Evolutionary conservation across 75 land plant genomes (phyloP), one percentile per base, ranked within the genome.

Genomic region (Gnetum montanum): DNA sequence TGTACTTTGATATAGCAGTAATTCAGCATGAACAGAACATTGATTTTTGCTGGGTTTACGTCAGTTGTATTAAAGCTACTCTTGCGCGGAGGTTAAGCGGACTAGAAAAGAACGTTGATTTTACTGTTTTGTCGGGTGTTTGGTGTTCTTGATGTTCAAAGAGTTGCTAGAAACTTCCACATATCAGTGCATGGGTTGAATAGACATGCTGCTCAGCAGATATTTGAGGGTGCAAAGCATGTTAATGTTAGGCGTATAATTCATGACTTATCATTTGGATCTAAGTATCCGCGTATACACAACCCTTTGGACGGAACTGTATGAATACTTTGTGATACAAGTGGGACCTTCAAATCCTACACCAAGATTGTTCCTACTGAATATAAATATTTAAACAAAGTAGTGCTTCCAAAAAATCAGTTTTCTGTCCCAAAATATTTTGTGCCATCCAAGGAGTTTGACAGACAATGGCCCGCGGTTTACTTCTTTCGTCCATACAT

Each of bases 161-260:
- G 99, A 43, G 99, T 95, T 43, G 96, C 99, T 63, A 92, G 99
- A 58, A 95, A 95, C 52, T 95, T 95, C 54, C 91, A 95, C 62
- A 72, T 95, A 24, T 95, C 96, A 28, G 86, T 95, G 57, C 99
- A 95, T 74, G 99, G 99, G 2, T 61, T 95, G 47, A 95, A 85
- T 69, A 64, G 76, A 51, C 65, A 75, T 61, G 96, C 84, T 43
- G 99, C 99, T 34, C 85, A 84, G 51, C 84, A 81, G 97, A 94
- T 88, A 5, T 53, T 86, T 76, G 96, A 64, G 54, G 86, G 82
- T 4, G 55, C 72, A 15, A 70, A 25, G 8, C 76, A 86, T 51
- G 99, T 95, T 31, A 95, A 95, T 72, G 92, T 86, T 6, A 95
- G 92, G 49, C 99, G 90, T 66, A 48, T 83, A 6, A 86, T 95